These are phyloP conservation scores for Alternaria brassicae DNA, from an alignment of 2,329 filamentous ascomycete species.

Conservation along the genomic window DNA sequence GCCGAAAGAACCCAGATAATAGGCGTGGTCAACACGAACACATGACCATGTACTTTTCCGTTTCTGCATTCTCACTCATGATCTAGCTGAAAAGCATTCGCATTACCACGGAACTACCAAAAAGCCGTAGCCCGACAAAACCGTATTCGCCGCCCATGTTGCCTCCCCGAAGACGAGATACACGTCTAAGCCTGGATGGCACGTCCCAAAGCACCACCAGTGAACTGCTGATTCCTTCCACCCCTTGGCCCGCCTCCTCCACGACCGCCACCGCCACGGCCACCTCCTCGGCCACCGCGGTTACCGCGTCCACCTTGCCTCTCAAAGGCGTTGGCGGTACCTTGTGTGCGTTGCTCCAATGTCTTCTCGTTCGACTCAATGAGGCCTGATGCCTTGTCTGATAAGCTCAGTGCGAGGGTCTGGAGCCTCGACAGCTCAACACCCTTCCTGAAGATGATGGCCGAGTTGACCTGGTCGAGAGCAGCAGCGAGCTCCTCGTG, in stretches of 20 bases:
- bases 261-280: conserved; percentile 63
- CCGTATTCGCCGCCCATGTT: conserved; percentile 7
- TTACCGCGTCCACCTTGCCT: conserved; percentile 84
- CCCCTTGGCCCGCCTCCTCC: conserved; percentile 64
- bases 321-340: conserved; percentile 94
- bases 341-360: conserved; percentile 94
- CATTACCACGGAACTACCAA: conserved; percentile 10
- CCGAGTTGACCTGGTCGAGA: conserved; percentile 95
- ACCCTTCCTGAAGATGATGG: conserved; percentile 99
- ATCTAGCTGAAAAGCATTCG: conserved; percentile 8
- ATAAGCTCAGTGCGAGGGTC: conserved; percentile 89
- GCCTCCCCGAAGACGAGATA: conserved; percentile 1
- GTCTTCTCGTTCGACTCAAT: conserved; percentile 98
- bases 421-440: conserved; percentile 96
- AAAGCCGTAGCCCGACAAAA: conserved; percentile 7
- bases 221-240: conserved; percentile 79
- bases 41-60: conserved; percentile 1
- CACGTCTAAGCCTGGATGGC: conserved; percentile 56
- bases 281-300: conserved; percentile 65
- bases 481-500: conserved; percentile 97
- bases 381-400: conserved; percentile 93
- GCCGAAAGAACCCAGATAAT: background rate
- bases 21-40: background rate
- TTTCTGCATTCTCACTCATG: conserved; percentile 5
- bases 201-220: conserved; percentile 76